Base-by-base conservation (phyloP, 2,329 filamentous ascomycete genomes). In the Hypocreales sp. region DNA sequence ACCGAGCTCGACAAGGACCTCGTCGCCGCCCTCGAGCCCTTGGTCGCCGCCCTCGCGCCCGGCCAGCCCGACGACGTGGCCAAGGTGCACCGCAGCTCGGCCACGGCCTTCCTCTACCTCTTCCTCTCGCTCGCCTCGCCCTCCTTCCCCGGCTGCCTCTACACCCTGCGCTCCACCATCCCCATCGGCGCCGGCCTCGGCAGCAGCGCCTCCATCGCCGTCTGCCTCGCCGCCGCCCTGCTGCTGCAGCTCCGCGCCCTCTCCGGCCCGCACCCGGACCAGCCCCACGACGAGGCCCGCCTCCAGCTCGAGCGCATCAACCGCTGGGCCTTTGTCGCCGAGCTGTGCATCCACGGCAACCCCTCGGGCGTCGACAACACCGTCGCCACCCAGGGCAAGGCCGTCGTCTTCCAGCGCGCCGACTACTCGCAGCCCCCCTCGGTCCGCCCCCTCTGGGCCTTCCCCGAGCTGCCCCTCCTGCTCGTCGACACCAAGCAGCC, bases 341-440 rank as follows among this genome's bases (percentile, higher is more conserved):
- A 98, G 51, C 79, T 95, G 72, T 90, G 84, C 54, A 94, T 95
- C 36, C 90, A 98, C 47, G 90, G 87, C 20, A 95, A 92, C 45
- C 90, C 90, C 1, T 93, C 83, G 0, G 90, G 90, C 0, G 82
- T 98, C 23, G 90, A 98, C 55, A 98, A 98, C 52, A 98, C 90
- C 3, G 87, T 98, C 16, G 69, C 87, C 9, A 80, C 86, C 9
- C 81, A 92, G 43, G 90, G 90, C 31, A 94, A 93, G 55, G 90
- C 86, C 0, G 84, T 98, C 2, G 62, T 95, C 3, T 98, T 92
- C 56, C 78, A 87, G 44, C 69, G 86, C 28, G 67, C 61, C 27
- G 79, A 92, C 47, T 82, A 86, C 50, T 61, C 61, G 31, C 77
- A 78, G 46, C 81, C 86, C 3, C 83, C 87, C 0, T 58, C 58